Base-by-base conservation (phyloP, 306 rosid genomes). In the Rosa multiflora region DNA sequence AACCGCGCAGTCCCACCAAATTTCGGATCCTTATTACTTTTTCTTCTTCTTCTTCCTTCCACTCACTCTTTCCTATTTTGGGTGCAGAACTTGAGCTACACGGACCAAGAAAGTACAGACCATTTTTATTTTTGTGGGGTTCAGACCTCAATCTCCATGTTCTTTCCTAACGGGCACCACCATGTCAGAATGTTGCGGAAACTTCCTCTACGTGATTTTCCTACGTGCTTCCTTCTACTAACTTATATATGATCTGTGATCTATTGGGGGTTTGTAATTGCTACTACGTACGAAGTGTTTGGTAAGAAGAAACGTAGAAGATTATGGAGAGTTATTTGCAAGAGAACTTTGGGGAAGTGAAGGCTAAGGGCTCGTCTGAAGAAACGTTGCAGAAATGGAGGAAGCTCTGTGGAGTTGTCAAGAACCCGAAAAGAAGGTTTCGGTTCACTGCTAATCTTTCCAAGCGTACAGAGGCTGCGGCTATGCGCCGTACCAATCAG, bases 361-460 rank as follows among this genome's bases (percentile, higher is more conserved):
- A 89, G 80, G 51, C 91, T 0, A 95, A 93, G 82, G 82, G 89
- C 49, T 88, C 98, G 0, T 84, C 96, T 1, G 90, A 85, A 2
- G 98, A 95, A 79, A 87, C 84, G 37, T 88, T 95, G 76, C 87
- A 85, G 72, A 83, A 77, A 78, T 95, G 98, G 99, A 95, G 99
- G 83, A 70, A 84, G 2, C 74, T 89, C 0, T 93, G 98, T 26
- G 76, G 91, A 1, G 4, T 92, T 8, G 98, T 92, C 1, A 92
- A 88, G 87, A 92, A 94, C 74, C 92, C 89, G 58, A 94, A 83
- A 79, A 72, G 95, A 70, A 70, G 99, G 48, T 94, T 94, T 79
- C 97, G 99, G 15, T 94, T 92, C 84, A 92, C 97, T 12, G 97
- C 99, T 39, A 92, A 94, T 86, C 90, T 94, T 75, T 0, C 83